Conservation (phyloP, 371 early-diverging fungal species). For the Mortierella sp. region DNA sequence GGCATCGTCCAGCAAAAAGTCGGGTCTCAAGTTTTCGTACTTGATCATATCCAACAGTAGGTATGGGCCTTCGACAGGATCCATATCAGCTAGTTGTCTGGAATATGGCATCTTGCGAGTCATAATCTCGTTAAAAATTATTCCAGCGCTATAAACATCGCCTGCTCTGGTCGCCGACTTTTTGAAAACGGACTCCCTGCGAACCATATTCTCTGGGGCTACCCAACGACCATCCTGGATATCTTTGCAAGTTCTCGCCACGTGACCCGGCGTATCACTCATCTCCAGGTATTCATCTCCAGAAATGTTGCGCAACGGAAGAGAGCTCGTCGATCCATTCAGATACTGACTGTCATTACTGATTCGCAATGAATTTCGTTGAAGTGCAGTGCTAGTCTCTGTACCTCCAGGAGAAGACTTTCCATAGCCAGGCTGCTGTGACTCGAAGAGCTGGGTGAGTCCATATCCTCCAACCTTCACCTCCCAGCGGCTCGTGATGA, state of each 20-base stretch:
- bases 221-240: slow-evolving; percentile 49
- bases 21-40: slow-evolving; percentile 40
- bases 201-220: slow-evolving; percentile 49
- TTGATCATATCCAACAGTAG: slow-evolving; percentile 40
- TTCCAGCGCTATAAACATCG: slow-evolving; percentile 58
- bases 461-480: slow-evolving; percentile 68
- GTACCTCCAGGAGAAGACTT: slow-evolving; percentile 11
- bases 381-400: slow-evolving; percentile 2
- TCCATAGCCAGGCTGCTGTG: slow-evolving; percentile 35
- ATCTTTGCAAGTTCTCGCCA: slow-evolving; percentile 16
- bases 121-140: slow-evolving; percentile 67
- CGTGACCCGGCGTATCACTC: slow-evolving; percentile 14
- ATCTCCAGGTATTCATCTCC: slow-evolving; percentile 20
- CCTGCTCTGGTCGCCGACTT: slow-evolving; percentile 32
- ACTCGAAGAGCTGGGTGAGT: slow-evolving; percentile 41
- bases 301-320: slow-evolving; percentile 12
- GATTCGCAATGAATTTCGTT: slow-evolving; percentile 26
- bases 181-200: slow-evolving; percentile 16
- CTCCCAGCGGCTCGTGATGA: slow-evolving; percentile 67
- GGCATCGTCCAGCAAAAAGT: slow-evolving; percentile 49
- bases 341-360: slow-evolving; percentile 30
- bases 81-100: slow-evolving; percentile 29
- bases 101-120: slow-evolving; percentile 62
- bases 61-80: slow-evolving; percentile 30
- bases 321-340: slow-evolving; percentile 18